Evolutionary conservation across 306 rosid species (phyloP).

Genomic region (Lathyrus sativus): DNA sequence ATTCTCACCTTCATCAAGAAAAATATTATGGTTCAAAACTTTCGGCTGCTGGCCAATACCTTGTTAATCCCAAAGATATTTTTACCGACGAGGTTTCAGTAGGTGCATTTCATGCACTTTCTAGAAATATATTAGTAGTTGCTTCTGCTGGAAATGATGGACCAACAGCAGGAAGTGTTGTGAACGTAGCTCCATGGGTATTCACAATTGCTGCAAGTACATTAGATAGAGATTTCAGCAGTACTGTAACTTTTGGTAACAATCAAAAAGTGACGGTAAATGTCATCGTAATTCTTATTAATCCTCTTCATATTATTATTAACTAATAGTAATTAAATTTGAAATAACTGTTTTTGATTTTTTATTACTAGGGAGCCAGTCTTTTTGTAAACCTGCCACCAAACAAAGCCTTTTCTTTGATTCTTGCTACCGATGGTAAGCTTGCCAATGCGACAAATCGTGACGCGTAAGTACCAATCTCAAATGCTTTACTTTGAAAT

Average conservation of each 20-base stretch:
- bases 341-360: not conserved
- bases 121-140: constrained; percentile 37
- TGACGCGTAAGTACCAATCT: too few relatives aligned
- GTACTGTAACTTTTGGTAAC: constrained; percentile 26
- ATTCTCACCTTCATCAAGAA: too few relatives aligned
- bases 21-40: too few relatives aligned
- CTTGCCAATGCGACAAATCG: too few relatives aligned
- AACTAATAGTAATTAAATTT: not conserved
- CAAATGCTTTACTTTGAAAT: not conserved
- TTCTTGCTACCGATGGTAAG: not conserved
- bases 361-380: constrained; percentile 48
- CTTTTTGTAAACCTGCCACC: constrained; percentile 29
- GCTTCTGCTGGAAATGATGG: constrained; percentile 55
- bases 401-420: constrained; percentile 42
- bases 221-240: constrained; percentile 15
- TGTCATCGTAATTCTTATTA: too few relatives aligned
- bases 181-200: constrained; percentile 62
- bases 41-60: not conserved
- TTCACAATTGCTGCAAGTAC: constrained; percentile 69
- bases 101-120: constrained; percentile 44
- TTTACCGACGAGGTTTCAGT: constrained; percentile 12
- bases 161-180: constrained; percentile 42
- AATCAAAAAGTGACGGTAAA: constrained; percentile 22
- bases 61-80: constrained; percentile 13
- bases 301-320: too few relatives aligned